Evolutionary conservation across 2,329 filamentous ascomycete species (phyloP), one percentile per base, ranked within the genome.

Genomic region (Juglanconis sp.): DNA sequence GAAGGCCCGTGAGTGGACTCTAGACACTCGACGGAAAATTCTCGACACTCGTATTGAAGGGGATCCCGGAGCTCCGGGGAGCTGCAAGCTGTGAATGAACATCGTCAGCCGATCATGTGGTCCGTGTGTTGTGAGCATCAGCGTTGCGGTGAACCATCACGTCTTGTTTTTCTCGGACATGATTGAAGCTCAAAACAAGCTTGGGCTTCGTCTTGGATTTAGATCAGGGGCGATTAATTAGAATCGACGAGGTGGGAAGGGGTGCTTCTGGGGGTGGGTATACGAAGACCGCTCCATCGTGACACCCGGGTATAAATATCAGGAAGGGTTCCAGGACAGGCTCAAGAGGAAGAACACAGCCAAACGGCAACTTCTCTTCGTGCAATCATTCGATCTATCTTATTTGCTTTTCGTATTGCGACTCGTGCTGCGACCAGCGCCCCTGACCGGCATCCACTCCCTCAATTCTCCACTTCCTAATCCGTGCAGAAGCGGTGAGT

Each of bases 401-500:
- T 46, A 55, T 54, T 44, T 62, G 50, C 50, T 44, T 55, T 55
- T 63, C 57, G 58, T 63, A 60, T 63, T 51, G 57, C 61, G 61
- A 63, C 46, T 61, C 61, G 61, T 63, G 50, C 58, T 57, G 36
- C 50, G 40, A 34, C 44, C 50, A 54, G 50, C 46, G 17, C 59
- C 61, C 61, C 61, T 60, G 52, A 50, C 54, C 48, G 46, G 53
- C 51, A 61, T 57, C 61, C 61, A 63, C 61, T 57, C 48, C 17
- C 31, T 53, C 46, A 63, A n/a, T 55, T 59, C 54, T 52, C 58
- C 61, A 63, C 55, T 63, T 52, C 61, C 61, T 63, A 61, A 8
- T 57, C 36, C 58, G 58, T 46, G 61, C 61, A 57, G 49, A 60
- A 56, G 61, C 61, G 57, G 57, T 61, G 61, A 63, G 58, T 50